Conservation (phyloP, 2,329 filamentous ascomycete species). For the Alternaria rosae region DNA sequence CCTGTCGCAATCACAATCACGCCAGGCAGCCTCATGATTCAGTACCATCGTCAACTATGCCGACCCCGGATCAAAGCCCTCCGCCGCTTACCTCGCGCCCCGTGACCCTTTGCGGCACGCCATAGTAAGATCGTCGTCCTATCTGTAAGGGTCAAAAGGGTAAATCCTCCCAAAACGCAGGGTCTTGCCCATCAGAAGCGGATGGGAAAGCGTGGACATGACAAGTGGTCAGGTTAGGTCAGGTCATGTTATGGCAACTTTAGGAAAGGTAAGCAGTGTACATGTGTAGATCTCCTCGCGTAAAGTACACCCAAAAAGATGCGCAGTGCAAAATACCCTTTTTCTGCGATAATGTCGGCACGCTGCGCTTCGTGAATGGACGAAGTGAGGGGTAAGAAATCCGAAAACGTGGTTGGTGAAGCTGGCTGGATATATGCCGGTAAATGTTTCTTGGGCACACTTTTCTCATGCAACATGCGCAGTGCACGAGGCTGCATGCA, state of each 20-base stretch:
- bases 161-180: neutral
- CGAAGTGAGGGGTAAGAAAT: neutral
- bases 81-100: conserved; percentile 4
- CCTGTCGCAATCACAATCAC: neutral
- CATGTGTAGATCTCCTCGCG: neutral
- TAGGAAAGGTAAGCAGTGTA: neutral
- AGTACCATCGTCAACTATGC: conserved; percentile 7
- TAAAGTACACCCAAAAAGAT: neutral
- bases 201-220: conserved; percentile 6
- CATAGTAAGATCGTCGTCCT: conserved; percentile 3
- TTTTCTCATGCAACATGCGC: neutral
- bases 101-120: conserved; percentile 10
- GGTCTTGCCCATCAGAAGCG: neutral
- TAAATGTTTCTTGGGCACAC: neutral
- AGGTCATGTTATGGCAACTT: conserved; percentile 5
- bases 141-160: neutral
- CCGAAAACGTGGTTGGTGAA: neutral
- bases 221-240: conserved; percentile 8
- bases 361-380: conserved; percentile 1
- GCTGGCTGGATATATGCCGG: neutral
- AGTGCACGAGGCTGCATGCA: neutral
- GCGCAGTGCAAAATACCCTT: neutral
- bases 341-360: neutral
- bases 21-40: conserved; percentile 1
- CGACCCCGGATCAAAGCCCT: conserved; percentile 5